Base-by-base conservation (phyloP, 345 rosid species). In the Citrus inodora region DNA sequence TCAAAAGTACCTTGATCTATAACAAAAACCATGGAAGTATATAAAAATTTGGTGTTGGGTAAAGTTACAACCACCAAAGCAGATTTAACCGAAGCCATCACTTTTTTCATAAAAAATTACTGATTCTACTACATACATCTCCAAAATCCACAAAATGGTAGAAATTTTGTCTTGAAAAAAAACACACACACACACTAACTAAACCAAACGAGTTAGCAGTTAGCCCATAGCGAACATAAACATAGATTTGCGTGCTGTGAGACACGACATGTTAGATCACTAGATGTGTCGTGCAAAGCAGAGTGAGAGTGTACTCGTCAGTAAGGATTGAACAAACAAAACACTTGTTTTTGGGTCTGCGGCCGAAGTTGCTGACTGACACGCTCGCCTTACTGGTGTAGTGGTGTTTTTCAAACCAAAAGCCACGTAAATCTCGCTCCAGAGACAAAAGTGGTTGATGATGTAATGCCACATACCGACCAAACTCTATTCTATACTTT, bases 301-400 rank as follows among this genome's bases (percentile, higher is more conserved):
- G 58, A 17, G 58, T 4, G 22, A 53, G 58, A 53, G 2, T 5
- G 58, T 38, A 48, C 58, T 4, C 19, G 22, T 17, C 58, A 51
- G 0, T 17, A 5, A 3, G 14, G 51, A 1, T 13, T 46, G 51
- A 11, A 46, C 51, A 3, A 17, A 17, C 58, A 16, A 16, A 53
- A 17, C 58, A 53, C 21, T 53, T 72, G 56, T 69, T 69, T 64
- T 51, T 61, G 61, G 79, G 35, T 22, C 70, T 62, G 81, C 28
- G 53, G 83, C 82, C 71, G 80, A 80, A 73, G 63, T 48, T 55
- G 55, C 67, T 40, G 80, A 55, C 80, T 74, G 53, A 13, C 58
- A 51, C 17, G 1, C 51, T 0, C 51, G 9, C 51, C 21, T 32
- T 1, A 4, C 19, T 14, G 25, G 63, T 42, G 25, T 1, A 4